These are phyloP conservation scores for Entrophospora sp. DNA, from an alignment of 192 early-diverging fungal species.

Conservation along the genomic window DNA sequence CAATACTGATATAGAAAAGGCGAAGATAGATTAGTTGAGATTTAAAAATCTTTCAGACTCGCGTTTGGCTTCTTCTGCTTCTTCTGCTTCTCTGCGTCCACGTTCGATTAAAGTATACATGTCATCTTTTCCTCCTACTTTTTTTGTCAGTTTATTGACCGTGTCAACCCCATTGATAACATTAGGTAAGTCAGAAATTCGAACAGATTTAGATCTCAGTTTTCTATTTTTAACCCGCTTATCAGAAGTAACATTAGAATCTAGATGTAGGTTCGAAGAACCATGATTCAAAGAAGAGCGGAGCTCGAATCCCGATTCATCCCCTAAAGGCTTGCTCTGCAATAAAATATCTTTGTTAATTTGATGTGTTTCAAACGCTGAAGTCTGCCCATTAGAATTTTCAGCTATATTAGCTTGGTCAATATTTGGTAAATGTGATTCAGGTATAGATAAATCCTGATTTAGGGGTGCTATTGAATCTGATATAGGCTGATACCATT, in stretches of 20 bases:
- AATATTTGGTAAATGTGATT: conserved; percentile 17
- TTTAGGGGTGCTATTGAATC: conserved; percentile 10
- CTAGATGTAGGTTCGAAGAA: not conserved
- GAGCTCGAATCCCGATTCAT: too few relatives aligned
- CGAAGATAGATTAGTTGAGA: too few relatives aligned
- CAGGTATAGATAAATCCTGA: conserved; percentile 15
- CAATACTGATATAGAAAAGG: too few relatives aligned
- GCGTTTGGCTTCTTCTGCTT: not conserved
- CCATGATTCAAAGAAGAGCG: too few relatives aligned
- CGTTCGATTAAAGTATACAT: not conserved
- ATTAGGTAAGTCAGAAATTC: conserved; percentile 13
- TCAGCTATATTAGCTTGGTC: conserved; percentile 1
- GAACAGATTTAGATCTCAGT: conserved; percentile 10
- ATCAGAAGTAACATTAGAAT: conserved; percentile 3
- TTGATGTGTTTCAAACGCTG: not conserved
- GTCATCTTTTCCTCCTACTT: not conserved
- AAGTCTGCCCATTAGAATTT: conserved; percentile 7
- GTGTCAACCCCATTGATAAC: too few relatives aligned
- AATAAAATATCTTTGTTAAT: conserved; percentile 8
- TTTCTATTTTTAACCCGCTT: conserved; percentile 15
- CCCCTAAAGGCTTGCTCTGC: too few relatives aligned
- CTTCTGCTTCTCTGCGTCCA: not conserved
- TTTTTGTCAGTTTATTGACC: not conserved
- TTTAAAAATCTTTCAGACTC: not conserved
- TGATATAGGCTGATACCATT: conserved; percentile 15